A percentile compares a stretch with the other conserved stretches of the same genome.
These are phyloP conservation scores for Naganishia randhawae DNA, from an alignment of 768 basidiomycete species.

Conservation along the genomic window DNA sequence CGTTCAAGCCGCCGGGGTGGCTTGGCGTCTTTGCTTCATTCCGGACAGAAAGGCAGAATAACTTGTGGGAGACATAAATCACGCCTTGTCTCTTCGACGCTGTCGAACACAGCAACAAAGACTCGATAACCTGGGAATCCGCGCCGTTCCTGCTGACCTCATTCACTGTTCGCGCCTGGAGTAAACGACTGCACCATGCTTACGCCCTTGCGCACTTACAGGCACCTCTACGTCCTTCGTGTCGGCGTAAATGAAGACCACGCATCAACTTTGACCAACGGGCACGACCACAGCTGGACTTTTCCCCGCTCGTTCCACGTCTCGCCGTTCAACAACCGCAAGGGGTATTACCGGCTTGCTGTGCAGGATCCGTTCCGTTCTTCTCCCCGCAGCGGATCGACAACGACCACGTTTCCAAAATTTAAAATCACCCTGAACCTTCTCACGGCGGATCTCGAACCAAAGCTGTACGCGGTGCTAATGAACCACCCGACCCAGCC, in stretches of 20 bases:
- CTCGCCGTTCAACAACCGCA: constrained; percentile 70
- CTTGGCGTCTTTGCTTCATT: background rate
- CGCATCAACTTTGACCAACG: constrained; percentile 37
- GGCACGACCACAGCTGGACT: constrained; percentile 64
- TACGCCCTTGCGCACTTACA: background rate
- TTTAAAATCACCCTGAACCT: constrained; percentile 36
- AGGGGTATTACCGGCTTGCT: constrained; percentile 63
- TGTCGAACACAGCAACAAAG: too few species aligned
- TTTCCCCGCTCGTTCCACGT: constrained; percentile 69
- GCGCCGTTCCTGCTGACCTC: too few species aligned
- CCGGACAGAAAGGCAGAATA: too few species aligned
- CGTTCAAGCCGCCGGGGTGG: too few species aligned
- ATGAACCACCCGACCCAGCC: constrained; percentile 53
- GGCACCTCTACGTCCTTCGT: constrained; percentile 60
- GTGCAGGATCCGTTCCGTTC: constrained; percentile 56
- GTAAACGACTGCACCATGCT: background rate
- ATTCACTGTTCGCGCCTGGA: too few species aligned
- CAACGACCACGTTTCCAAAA: constrained; percentile 4
- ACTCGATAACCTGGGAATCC: too few species aligned
- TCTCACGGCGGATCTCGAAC: constrained; percentile 47
- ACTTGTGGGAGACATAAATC: too few species aligned
- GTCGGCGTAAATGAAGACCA: constrained; percentile 55
- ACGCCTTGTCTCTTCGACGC: too few species aligned
- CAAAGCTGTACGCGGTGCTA: constrained; percentile 61
- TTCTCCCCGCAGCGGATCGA: constrained; percentile 29